Percentiles rank a stretch among this genome's conserved stretches.
These are phyloP conservation scores for Taphrina betulina DNA, from an alignment of 1,139 yeast genomes.

Conservation along the genomic window DNA sequence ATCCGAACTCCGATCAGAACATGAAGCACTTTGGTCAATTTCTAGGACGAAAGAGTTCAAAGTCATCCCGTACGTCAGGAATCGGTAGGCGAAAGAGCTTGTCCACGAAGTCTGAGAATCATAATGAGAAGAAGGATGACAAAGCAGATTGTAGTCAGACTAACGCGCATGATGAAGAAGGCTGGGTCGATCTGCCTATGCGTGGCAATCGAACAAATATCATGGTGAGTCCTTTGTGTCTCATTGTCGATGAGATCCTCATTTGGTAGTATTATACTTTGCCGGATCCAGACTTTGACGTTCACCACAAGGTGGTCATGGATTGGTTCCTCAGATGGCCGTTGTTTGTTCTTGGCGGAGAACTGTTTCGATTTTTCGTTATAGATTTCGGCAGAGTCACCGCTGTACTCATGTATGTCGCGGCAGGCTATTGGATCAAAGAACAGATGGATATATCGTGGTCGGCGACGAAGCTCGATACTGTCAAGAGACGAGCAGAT, in stretches of 20 bases:
- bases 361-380: conserved; percentile 17
- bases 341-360: conserved; percentile 3
- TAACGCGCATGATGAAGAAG: conserved; percentile 14
- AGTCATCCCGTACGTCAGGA: not conserved
- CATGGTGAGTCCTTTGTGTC: too few species aligned
- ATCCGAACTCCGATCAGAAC: conserved; percentile 4
- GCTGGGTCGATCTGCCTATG: conserved; percentile 24
- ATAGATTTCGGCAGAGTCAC: conserved; percentile 10
- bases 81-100: not conserved
- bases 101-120: not conserved
- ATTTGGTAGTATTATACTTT: conserved; percentile 15
- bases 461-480: conserved; percentile 6
- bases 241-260: too few species aligned
- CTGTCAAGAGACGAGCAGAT: conserved; percentile 16
- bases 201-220: conserved; percentile 17
- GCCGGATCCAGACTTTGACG: conserved; percentile 20
- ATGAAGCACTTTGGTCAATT: conserved; percentile 1
- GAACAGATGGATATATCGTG: conserved; percentile 12
- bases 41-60: not conserved
- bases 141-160: conserved; percentile 3
- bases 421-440: conserved; percentile 18
- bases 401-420: not conserved
- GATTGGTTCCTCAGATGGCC: conserved; percentile 17
- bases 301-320: conserved; percentile 12
- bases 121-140: not conserved